These are phyloP conservation scores for Aspergillus carlsbadensis DNA, from an alignment of 495 filamentous ascomycete species.

Conservation along the genomic window DNA sequence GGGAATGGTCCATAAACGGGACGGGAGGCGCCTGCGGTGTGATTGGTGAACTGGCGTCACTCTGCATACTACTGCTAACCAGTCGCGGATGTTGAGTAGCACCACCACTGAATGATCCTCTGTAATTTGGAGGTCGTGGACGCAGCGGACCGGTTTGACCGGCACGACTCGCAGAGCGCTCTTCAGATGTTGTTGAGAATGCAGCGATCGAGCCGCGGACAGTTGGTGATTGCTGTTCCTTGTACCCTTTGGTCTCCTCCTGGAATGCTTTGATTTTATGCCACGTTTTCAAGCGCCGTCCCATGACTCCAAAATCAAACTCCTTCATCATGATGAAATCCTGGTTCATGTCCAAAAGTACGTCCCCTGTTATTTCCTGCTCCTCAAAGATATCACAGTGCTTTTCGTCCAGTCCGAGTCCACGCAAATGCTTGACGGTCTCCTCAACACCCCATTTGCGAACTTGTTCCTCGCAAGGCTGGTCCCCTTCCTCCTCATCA, in stretches of 20 bases:
- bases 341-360: constrained; percentile 92
- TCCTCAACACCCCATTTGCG: constrained; percentile 71
- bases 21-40: constrained; percentile 28
- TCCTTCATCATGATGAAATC: constrained; percentile 90
- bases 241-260: constrained; percentile 65
- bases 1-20: constrained; percentile 54
- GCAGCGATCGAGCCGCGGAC: constrained; percentile 31
- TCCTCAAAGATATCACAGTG: constrained; percentile 94
- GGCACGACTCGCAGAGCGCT: constrained; percentile 38
- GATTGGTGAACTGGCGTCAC: constrained; percentile 33
- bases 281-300: constrained; percentile 88
- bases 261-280: constrained; percentile 88
- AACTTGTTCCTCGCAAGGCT: constrained; percentile 63
- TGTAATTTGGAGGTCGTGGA: constrained; percentile 59
- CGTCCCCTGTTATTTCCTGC: constrained; percentile 94
- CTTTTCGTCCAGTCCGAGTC: constrained; percentile 71
- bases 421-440: constrained; percentile 83
- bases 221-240: constrained; percentile 19
- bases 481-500: constrained; percentile 63
- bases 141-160: constrained; percentile 48
- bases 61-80: constrained; percentile 26
- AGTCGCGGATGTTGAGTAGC: constrained; percentile 34
- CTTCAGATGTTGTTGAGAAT: constrained; percentile 35
- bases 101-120: constrained; percentile 28
- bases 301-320: constrained; percentile 90